phyloP scores from a whole-genome alignment of 306 rosid species.

The Fragaria nilgerrensis region DNA sequence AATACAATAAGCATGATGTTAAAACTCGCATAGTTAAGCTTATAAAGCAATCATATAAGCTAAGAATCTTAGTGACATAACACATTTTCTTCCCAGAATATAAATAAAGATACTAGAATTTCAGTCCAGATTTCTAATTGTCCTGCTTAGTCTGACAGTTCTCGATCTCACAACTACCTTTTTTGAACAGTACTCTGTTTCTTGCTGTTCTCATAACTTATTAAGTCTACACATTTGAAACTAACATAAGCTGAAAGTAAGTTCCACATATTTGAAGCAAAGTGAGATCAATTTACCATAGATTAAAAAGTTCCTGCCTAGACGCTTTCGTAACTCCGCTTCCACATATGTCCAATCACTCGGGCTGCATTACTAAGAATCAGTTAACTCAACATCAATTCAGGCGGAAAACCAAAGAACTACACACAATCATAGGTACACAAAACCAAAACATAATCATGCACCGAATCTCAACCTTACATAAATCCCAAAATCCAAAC shows the following conservation, averaged over 20 bases:
- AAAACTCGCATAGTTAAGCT: constrained; percentile 20
- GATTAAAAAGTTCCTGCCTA: constrained; percentile 76
- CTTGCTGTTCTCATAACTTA: neutral
- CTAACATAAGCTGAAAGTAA: constrained; percentile 3
- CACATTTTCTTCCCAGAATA: neutral
- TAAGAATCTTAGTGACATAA: neutral
- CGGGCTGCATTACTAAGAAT: constrained; percentile 58
- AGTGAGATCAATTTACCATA: constrained; percentile 47
- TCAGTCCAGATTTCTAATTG: constrained; percentile 24
- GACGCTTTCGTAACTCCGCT: constrained; percentile 73
- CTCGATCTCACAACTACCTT: neutral
- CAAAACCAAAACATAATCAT: neutral
- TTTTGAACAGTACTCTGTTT: neutral
- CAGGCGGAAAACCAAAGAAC: constrained; percentile 4
- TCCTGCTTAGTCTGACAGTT: neutral
- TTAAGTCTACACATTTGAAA: neutral
- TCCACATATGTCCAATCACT: constrained; percentile 89
- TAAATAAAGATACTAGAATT: neutral
- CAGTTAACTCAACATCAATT: constrained; percentile 29
- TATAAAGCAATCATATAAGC: neutral
- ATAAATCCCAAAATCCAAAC: neutral
- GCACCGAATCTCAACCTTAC: neutral
- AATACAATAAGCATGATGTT: constrained; percentile 25
- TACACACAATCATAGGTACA: neutral
- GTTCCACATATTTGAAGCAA: neutral